These are phyloP conservation scores for Vitis rupestris DNA, from an alignment of 164 flowering plant species.

Conservation along the genomic window DNA sequence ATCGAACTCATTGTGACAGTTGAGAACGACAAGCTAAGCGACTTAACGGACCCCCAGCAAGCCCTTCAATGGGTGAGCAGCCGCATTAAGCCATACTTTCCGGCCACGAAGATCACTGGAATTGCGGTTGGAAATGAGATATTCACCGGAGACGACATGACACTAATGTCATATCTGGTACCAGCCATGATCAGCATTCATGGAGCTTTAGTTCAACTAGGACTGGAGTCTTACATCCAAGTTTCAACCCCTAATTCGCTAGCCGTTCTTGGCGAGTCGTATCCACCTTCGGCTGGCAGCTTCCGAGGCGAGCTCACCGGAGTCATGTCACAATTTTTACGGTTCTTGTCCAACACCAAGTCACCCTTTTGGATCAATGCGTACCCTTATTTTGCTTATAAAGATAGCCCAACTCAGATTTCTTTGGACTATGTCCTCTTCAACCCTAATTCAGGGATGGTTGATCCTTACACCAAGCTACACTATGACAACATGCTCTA, in stretches of 20 bases:
- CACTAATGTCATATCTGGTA: constrained; percentile 45
- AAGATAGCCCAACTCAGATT: constrained; percentile 48
- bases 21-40: constrained; percentile 52
- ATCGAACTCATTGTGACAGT: constrained; percentile 77
- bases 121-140: constrained; percentile 89
- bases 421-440: constrained; percentile 72
- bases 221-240: constrained; percentile 53
- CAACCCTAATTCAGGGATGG: constrained; percentile 68
- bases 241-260: constrained; percentile 70
- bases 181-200: constrained; percentile 70
- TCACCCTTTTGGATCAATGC: constrained; percentile 96
- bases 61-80: constrained; percentile 81
- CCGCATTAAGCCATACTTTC: constrained; percentile 70
- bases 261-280: constrained; percentile 62
- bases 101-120: constrained; percentile 76
- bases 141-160: constrained; percentile 50
- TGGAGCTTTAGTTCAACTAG: constrained; percentile 54
- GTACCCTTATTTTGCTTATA: constrained; percentile 90
- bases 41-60: constrained; percentile 53
- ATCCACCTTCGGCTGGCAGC: constrained; percentile 83
- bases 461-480: constrained; percentile 69
- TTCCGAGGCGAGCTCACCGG: constrained; percentile 47
- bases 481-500: constrained; percentile 92
- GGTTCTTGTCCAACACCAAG: constrained; percentile 53
- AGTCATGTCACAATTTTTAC: constrained; percentile 50